Evolutionary conservation across 148 eudicot species (phyloP).

Genomic region (Dysphania ambrosioides): DNA sequence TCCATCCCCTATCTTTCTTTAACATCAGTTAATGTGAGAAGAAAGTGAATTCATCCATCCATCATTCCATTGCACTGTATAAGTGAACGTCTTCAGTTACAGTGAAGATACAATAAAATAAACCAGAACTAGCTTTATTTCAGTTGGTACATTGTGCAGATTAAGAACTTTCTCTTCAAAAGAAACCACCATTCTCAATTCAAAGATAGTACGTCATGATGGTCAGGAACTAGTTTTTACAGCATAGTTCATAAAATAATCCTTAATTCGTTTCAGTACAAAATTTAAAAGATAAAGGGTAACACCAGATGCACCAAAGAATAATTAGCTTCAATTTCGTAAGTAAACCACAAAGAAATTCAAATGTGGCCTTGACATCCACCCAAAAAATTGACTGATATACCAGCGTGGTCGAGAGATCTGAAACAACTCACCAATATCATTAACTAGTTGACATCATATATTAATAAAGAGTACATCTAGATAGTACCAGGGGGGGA

Average conservation of each 20-base stretch:
- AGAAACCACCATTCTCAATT: background rate
- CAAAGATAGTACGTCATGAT: background rate
- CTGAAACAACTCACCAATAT: background rate
- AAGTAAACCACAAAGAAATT: background rate
- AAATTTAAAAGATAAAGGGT: background rate
- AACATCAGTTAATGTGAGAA: too few species aligned
- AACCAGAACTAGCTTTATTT: background rate
- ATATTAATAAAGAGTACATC: too few species aligned
- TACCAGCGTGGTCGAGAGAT: background rate
- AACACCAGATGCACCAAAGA: background rate
- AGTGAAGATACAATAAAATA: background rate
- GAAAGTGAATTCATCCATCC: background rate
- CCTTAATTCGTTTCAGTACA: background rate
- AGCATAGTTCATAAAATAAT: background rate
- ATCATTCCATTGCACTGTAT: background rate
- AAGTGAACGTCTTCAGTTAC: background rate
- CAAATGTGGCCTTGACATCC: background rate
- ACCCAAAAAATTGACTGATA: too few species aligned
- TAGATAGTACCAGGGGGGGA: background rate
- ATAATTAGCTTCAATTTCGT: background rate
- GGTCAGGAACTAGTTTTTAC: background rate
- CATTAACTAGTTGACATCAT: too few species aligned
- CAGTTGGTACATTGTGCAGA: background rate
- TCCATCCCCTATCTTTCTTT: too few species aligned
- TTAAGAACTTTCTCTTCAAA: background rate